These are phyloP conservation scores for Nakaseomyces uthaithaninus DNA, from an alignment of 1,139 yeast genomes.

Conservation along the genomic window DNA sequence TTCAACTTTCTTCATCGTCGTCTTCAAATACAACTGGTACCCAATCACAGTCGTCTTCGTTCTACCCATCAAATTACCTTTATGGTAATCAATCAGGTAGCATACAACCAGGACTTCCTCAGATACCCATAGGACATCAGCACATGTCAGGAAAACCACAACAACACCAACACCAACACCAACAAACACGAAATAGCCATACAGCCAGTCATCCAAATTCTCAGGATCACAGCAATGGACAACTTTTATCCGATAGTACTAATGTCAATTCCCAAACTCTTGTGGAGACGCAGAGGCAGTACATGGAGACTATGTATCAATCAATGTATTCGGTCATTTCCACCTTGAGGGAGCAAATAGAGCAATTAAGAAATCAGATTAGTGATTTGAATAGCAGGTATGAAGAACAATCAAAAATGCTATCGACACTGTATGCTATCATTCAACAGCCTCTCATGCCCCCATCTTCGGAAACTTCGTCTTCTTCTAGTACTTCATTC, in stretches of 20 bases:
- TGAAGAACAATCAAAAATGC: conserved; percentile 10
- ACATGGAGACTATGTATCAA: conserved; percentile 13
- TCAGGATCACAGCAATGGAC: not conserved
- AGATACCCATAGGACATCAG: not conserved
- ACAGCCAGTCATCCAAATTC: not conserved
- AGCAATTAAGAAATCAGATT: conserved; percentile 13
- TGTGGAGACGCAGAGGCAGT: conserved; percentile 8
- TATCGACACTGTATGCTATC: conserved; percentile 7
- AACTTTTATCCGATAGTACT: not conserved
- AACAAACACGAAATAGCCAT: not conserved
- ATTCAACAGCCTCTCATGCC: conserved; percentile 7
- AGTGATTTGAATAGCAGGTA: conserved; percentile 11
- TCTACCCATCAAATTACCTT: conserved; percentile 2
- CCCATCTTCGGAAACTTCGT: conserved; percentile 5
- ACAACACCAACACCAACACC: not conserved
- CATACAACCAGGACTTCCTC: not conserved
- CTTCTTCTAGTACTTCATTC: conserved; percentile 4
- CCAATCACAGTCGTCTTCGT: conserved; percentile 4
- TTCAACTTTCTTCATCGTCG: conserved; percentile 2
- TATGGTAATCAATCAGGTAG: not conserved
- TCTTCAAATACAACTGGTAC: conserved; percentile 4
- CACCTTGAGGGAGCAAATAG: conserved; percentile 17
- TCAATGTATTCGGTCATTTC: conserved; percentile 12
- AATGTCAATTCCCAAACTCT: not conserved
- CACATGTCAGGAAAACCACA: not conserved